Conservation (phyloP, 257 asterid species). For the Linderniella brevidens region DNA sequence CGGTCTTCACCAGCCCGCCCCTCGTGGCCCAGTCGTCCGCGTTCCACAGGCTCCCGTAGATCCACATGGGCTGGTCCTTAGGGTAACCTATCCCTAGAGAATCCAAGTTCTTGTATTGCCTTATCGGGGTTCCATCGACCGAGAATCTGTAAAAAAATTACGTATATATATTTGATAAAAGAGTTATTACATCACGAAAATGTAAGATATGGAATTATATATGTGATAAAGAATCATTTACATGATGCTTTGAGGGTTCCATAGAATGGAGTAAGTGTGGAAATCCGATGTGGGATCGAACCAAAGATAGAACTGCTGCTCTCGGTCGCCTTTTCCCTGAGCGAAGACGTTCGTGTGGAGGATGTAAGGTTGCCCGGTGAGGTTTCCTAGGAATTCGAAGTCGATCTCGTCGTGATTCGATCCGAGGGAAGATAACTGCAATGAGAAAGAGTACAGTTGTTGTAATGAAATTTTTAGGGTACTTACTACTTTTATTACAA, state of each 20-base stretch:
- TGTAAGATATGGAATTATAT: no score
- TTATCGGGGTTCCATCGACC: conserved; percentile 54
- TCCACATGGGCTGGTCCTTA: conserved; percentile 27
- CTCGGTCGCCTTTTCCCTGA: conserved; percentile 29
- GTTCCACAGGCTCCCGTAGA: conserved; percentile 21
- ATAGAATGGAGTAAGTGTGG: conserved; percentile 32
- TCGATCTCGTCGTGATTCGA: conserved; percentile 29
- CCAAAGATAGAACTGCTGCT: conserved; percentile 41
- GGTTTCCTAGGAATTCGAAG: conserved; percentile 35
- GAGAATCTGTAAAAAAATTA: conserved; percentile 22
- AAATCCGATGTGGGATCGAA: conserved; percentile 37
- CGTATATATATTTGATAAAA: no score
- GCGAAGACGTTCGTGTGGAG: conserved; percentile 32
- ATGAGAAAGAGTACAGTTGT: no score
- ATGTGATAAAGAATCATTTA: no score
- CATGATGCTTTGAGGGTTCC: conserved; percentile 38
- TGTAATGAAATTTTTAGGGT: no score
- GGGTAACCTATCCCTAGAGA: conserved; percentile 24
- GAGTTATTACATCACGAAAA: no score
- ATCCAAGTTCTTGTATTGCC: conserved; percentile 30
- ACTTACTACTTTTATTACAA: no score
- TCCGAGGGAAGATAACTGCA: conserved; percentile 32
- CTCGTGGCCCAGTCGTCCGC: conserved; percentile 27
- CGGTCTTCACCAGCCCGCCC: conserved; percentile 23
- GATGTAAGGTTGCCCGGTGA: conserved; percentile 27